phyloP scores from a whole-genome alignment of 495 filamentous ascomycete species.

The Daldinia caldariorum region DNA sequence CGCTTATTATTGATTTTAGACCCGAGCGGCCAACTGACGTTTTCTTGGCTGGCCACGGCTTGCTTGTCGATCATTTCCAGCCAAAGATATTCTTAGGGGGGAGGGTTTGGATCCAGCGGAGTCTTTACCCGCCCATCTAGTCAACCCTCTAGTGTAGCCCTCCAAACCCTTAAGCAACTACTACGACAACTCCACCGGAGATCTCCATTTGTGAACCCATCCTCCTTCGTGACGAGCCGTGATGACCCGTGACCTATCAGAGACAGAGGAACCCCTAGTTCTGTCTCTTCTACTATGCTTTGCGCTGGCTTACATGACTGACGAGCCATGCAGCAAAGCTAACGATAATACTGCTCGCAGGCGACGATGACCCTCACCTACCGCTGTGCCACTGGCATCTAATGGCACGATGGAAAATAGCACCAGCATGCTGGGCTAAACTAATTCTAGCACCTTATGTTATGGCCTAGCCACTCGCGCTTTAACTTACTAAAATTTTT shows the following conservation, averaged over 20 bases:
- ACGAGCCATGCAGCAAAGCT: conserved; percentile 20
- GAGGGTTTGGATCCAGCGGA: conserved; percentile 42
- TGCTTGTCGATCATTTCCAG: conserved; percentile 40
- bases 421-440: conserved; percentile 15
- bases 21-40: conserved; percentile 41
- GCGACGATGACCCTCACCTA: conserved; percentile 39
- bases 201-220: conserved; percentile 42
- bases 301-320: conserved; percentile 12
- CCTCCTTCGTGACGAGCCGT: conserved; percentile 42
- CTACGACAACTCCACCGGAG: conserved; percentile 43
- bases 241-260: conserved; percentile 41
- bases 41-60: conserved; percentile 41
- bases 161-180: conserved; percentile 42
- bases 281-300: conserved; percentile 13
- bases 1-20: conserved; percentile 37
- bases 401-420: conserved; percentile 12
- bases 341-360: conserved; percentile 14
- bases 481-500: conserved; percentile 1
- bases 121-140: conserved; percentile 46
- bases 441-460: conserved; percentile 17
- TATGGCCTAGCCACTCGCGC: not conserved
- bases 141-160: conserved; percentile 21
- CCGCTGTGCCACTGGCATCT: conserved; percentile 23
- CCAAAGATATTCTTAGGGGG: conserved; percentile 26
- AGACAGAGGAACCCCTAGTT: conserved; percentile 29